A percentile compares a stretch with the other conserved stretches of the same genome.
Evolutionary conservation across 148 eudicot genomes (phyloP).

Genomic region (Polygonum maritimum): DNA sequence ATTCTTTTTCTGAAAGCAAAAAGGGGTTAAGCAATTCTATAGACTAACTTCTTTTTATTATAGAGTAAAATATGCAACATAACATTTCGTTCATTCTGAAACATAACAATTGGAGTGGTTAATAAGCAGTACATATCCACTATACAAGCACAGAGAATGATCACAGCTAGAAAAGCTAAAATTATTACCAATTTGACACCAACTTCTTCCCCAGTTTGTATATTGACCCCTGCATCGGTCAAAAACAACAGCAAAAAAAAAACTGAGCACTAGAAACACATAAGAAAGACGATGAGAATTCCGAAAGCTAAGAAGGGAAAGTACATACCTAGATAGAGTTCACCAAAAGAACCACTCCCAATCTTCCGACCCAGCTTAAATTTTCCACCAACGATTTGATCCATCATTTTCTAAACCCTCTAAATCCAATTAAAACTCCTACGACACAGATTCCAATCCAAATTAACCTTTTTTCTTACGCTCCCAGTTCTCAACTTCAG

Average conservation of each 20-base stretch:
- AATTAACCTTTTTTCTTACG: not conserved
- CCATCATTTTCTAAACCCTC: slow-evolving; percentile 21
- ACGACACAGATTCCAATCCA: not conserved
- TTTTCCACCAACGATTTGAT: slow-evolving; percentile 39
- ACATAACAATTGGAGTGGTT: not conserved
- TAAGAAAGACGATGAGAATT: not conserved
- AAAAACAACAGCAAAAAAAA: not conserved
- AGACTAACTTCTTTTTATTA: not conserved
- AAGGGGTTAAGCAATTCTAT: not conserved
- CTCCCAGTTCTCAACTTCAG: not conserved
- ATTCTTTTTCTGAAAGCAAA: not conserved
- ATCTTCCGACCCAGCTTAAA: slow-evolving; percentile 42
- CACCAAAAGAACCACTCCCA: slow-evolving; percentile 64
- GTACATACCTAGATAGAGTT: slow-evolving; percentile 38
- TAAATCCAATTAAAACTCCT: not conserved
- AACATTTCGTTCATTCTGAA: not conserved
- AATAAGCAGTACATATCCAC: not conserved
- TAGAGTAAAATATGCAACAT: not conserved
- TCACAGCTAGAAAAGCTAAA: not conserved
- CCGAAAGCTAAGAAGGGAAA: not conserved
- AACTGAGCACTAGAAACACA: not conserved
- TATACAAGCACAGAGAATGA: not conserved
- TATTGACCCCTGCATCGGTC: slow-evolving; percentile 30
- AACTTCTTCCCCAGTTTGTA: slow-evolving; percentile 42
- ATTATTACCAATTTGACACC: slow-evolving; percentile 37